Evolutionary conservation across 352 stramenopile genomes (phyloP).

Genomic region (Globisporangium solare): DNA sequence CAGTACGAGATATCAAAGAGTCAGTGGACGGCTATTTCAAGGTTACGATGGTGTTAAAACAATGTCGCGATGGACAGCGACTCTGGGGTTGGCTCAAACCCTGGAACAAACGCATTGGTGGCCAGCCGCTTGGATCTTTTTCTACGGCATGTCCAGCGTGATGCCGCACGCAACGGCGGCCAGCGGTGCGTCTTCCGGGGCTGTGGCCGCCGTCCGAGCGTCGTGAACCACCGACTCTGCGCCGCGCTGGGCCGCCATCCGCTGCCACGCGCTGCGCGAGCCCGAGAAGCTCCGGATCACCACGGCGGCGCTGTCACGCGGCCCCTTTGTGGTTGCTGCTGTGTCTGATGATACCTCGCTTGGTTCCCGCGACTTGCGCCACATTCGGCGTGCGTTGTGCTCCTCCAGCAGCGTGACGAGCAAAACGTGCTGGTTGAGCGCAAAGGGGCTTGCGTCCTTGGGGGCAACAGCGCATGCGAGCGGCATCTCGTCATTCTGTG

Average conservation of each 20-base stretch:
- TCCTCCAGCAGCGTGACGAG: slow-evolving; percentile 38
- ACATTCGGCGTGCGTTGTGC: slow-evolving; percentile 45
- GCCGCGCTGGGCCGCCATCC: slow-evolving; percentile 4
- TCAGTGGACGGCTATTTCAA: neutral
- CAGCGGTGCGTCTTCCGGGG: slow-evolving; percentile 6
- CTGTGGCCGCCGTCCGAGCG: slow-evolving; percentile 11
- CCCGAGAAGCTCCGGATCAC: slow-evolving; percentile 32
- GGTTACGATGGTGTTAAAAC: neutral
- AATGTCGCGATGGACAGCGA: neutral
- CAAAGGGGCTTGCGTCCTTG: neutral
- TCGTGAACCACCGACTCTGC: neutral
- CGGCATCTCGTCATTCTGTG: slow-evolving; percentile 65
- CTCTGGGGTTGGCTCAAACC: neutral
- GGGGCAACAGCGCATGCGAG: slow-evolving; percentile 29
- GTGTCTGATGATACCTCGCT: neutral
- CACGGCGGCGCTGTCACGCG: neutral
- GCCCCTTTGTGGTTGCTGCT: neutral
- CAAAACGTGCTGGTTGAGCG: slow-evolving; percentile 23
- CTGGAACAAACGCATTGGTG: neutral
- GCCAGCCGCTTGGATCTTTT: neutral
- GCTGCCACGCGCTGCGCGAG: slow-evolving; percentile 16
- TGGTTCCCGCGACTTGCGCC: slow-evolving; percentile 24
- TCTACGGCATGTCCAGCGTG: slow-evolving; percentile 26
- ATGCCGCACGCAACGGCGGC: slow-evolving; percentile 2
- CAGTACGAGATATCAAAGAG: neutral